A percentile compares a stretch with the other conserved stretches of the same genome.
Conservation (phyloP, 1,284 basidiomycete species). For the Termitomyces sp. region DNA sequence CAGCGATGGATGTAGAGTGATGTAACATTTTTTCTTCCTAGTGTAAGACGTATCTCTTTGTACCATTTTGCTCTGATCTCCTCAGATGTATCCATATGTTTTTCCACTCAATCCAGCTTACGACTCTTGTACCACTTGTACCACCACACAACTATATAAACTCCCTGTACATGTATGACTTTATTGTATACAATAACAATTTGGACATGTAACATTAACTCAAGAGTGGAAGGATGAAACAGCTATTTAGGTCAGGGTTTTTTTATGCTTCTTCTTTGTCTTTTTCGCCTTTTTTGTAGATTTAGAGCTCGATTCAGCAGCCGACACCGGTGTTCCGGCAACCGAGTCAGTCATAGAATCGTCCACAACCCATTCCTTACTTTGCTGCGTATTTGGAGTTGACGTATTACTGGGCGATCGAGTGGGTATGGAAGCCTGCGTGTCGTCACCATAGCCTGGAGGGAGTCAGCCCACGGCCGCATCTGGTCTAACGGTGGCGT, state of each 20-base stretch:
- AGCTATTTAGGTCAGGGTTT: slow-evolving; percentile 7
- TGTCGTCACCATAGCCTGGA: slow-evolving; percentile 20
- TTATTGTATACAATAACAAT: background rate
- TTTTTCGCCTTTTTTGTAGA: slow-evolving; percentile 21
- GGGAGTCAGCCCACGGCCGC: background rate
- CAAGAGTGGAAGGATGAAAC: background rate
- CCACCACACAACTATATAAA: background rate
- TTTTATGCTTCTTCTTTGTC: slow-evolving; percentile 22
- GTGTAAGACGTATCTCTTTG: slow-evolving; percentile 10
- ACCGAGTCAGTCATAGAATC: slow-evolving; percentile 6
- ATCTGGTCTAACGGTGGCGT: slow-evolving; percentile 14
- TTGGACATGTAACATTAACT: background rate
- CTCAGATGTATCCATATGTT: slow-evolving; percentile 6
- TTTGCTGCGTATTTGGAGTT: background rate
- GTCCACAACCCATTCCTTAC: slow-evolving; percentile 11
- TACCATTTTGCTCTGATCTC: slow-evolving; percentile 10
- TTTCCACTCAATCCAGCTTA: background rate
- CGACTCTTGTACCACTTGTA: background rate
- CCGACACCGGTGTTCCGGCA: slow-evolving; percentile 5
- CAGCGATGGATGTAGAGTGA: slow-evolving; percentile 36
- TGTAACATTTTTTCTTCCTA: slow-evolving; percentile 25
- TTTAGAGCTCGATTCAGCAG: slow-evolving; percentile 4
- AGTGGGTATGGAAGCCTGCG: background rate
- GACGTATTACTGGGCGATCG: background rate
- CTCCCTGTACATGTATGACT: background rate